Evolutionary conservation across 2,329 filamentous ascomycete genomes (phyloP), one percentile per base, ranked within the genome.

Genomic region (Aurifilum marmelostoma): DNA sequence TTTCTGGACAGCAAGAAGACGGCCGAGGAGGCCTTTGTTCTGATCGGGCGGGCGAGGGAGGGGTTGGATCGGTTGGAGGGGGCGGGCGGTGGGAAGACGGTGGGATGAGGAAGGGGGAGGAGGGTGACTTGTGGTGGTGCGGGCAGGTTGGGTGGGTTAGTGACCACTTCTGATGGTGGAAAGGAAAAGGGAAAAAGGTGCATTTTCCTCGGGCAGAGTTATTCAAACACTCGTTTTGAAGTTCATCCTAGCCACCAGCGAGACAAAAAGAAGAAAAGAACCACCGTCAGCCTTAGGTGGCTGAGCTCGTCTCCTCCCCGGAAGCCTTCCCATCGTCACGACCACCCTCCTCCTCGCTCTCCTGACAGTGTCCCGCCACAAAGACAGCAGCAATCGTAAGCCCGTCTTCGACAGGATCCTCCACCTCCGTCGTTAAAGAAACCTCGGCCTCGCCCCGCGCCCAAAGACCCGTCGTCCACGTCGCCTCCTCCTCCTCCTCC

Each of bases 381-480:
- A 73, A 70, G 1, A 73, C 59, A 21, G 71, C 72, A 12, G 67
- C 65, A 27, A 72, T 64, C 3, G 47, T 52, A 14, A 54, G 61
- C 56, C 47, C 37, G 41, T 71, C 67, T 4, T 29, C 62, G 32
- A 66, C 59, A 14, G 41, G 52, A 50, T 39, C 68, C 27, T 64
- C 50, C 34, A 59, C 39, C 43, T 69, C 50, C 21, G 69, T 68
- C 24, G 63, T 63, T 59, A 73, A 50, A 8, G 50, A 63, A 12
- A 73, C 52, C 29, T 61, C 61, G n/a, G 54, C 62, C 24, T 65
- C 67, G 4, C 52, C 69, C 32, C 32, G 52, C 12, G 66, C 63
- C 72, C 72, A 73, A 18, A 73, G 29, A 9, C 67, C 71, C 43
- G 59, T 68, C 24, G 67, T 69, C 72, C 71, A 72, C 29, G 58